These are phyloP conservation scores for Purpureocillium lavendulum DNA, from an alignment of 2,329 filamentous ascomycete genomes.

Conservation along the genomic window DNA sequence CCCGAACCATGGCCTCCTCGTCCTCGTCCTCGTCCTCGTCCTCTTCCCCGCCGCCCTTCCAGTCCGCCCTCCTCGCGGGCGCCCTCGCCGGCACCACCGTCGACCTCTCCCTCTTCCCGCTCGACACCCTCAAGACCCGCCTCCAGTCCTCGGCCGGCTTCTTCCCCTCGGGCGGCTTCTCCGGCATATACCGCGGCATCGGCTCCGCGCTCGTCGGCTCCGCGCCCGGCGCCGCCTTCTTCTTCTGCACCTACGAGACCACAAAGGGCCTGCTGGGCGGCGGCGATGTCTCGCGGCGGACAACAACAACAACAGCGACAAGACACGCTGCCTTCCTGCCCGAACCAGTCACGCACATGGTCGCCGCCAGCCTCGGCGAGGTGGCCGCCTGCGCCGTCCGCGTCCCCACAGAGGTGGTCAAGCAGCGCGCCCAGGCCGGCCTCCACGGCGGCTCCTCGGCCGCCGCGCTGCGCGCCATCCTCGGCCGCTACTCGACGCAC, in stretches of 20 bases:
- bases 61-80: constrained; percentile 64
- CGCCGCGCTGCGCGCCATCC: constrained; percentile 61
- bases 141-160: constrained; percentile 78
- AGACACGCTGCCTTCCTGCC: no score
- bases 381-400: constrained; percentile 85
- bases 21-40: no score
- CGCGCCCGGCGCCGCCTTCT: constrained; percentile 87
- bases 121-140: constrained; percentile 97
- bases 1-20: constrained; percentile 6
- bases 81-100: constrained; percentile 90
- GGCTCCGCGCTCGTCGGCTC: constrained; percentile 85
- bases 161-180: constrained; percentile 77
- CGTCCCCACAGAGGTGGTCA: constrained; percentile 93
- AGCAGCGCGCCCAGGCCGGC: constrained; percentile 88
- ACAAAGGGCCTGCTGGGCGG: constrained; percentile 48
- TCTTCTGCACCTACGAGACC: constrained; percentile 91
- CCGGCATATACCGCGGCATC: constrained; percentile 86
- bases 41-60: constrained; percentile 35
- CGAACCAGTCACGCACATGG: constrained; percentile 58
- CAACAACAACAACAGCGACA: no score
- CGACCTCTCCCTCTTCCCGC: constrained; percentile 91
- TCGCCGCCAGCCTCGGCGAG: constrained; percentile 79
- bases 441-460: constrained; percentile 66
- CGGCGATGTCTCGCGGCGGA: no score
- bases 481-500: constrained; percentile 34